Evolutionary conservation across 163 green algal genomes (phyloP).

Genomic region (Scenedesmus sp.): DNA sequence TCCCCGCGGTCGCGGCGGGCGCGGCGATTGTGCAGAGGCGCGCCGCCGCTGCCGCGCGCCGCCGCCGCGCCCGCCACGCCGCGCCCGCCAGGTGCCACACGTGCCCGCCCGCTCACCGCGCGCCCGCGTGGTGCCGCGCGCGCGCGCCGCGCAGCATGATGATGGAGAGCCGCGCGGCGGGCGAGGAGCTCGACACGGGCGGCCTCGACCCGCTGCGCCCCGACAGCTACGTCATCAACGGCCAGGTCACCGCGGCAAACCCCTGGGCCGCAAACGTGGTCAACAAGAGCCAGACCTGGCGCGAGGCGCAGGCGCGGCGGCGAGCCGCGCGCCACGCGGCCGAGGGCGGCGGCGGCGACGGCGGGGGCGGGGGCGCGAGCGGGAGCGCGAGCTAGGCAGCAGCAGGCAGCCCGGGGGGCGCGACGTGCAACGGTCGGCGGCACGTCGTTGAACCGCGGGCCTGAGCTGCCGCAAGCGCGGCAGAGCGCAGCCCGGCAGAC

Average conservation of each 20-base stretch:
- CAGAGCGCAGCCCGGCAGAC: too few species aligned
- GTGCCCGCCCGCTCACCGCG: too few species aligned
- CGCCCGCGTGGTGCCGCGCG: too few species aligned
- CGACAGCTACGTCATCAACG: slow-evolving; percentile 18
- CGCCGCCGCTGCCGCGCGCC: neutral
- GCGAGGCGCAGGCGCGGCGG: neutral
- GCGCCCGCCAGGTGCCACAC: too few species aligned
- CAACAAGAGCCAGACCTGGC: neutral
- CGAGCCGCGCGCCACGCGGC: neutral
- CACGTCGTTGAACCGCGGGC: too few species aligned
- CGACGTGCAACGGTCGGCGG: too few species aligned
- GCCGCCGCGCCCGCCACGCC: too few species aligned
- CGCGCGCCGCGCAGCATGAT: neutral
- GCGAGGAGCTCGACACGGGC: neutral
- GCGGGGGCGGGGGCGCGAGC: neutral
- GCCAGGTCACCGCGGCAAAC: slow-evolving; percentile 23
- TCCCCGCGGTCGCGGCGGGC: slow-evolving; percentile 25
- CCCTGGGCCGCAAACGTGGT: slow-evolving; percentile 19
- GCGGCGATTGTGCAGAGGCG: slow-evolving; percentile 30
- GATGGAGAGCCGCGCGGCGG: too few species aligned
- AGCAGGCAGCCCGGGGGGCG: too few species aligned
- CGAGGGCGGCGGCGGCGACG: neutral
- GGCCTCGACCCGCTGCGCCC: slow-evolving; percentile 6
- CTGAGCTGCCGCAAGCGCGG: too few species aligned
- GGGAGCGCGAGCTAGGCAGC: too few species aligned